A percentile compares a stretch with the other conserved stretches of the same genome.
phyloP scores from a whole-genome alignment of 2,329 filamentous ascomycete genomes.

The Lasiodiplodia theobromae region DNA sequence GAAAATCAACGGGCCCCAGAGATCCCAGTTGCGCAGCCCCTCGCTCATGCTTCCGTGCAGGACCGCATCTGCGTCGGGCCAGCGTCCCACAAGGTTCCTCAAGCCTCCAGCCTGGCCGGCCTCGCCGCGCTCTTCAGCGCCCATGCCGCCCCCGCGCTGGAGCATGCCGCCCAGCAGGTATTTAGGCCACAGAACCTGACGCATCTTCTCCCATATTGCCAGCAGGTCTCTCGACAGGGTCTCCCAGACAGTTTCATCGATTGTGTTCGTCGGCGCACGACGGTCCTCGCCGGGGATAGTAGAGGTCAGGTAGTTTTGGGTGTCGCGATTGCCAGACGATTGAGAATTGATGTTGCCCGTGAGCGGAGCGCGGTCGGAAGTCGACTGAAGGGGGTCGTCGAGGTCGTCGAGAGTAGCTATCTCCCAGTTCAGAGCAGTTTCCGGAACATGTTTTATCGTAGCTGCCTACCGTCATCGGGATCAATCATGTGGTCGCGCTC shows the following conservation, averaged over 20 bases:
- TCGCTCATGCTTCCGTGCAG: constrained; percentile 80
- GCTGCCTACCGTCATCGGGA: constrained; percentile 57
- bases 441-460: constrained; percentile 29
- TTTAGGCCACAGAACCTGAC: constrained; percentile 93
- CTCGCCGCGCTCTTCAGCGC: constrained; percentile 65
- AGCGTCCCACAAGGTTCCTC: constrained; percentile 65
- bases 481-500: constrained; percentile 59
- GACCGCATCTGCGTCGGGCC: constrained; percentile 72
- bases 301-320: constrained; percentile 85
- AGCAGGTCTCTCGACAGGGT: constrained; percentile 91
- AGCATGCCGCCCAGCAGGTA: constrained; percentile 81
- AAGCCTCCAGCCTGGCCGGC: constrained; percentile 53
- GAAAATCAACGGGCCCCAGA: constrained; percentile 95
- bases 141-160: constrained; percentile 63
- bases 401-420: constrained; percentile 88
- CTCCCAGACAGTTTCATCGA: constrained; percentile 97
- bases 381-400: constrained; percentile 78
- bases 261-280: constrained; percentile 86
- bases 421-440: constrained; percentile 10
- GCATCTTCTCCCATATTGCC: constrained; percentile 97
- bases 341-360: constrained; percentile 80
- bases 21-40: constrained; percentile 93
- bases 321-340: constrained; percentile 57
- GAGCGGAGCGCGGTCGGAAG: constrained; percentile 78
- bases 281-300: constrained; percentile 93